phyloP scores from a whole-genome alignment of 768 basidiomycete species.

The Phylloporus scabripes region DNA sequence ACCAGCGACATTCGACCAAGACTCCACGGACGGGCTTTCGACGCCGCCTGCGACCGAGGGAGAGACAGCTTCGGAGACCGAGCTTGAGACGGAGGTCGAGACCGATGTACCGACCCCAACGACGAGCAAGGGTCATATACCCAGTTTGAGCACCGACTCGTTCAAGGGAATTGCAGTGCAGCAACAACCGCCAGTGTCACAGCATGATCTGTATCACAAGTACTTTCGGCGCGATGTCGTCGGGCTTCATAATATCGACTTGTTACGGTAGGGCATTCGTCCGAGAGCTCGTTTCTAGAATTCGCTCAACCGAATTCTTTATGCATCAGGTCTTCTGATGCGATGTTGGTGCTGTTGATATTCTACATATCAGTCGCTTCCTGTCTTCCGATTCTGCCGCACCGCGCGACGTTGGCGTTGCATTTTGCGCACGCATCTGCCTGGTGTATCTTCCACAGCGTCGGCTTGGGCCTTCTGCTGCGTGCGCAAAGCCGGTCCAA shows the following conservation, averaged over 20 bases:
- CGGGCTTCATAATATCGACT: conserved; percentile 73
- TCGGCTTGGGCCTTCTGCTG: conserved; percentile 80
- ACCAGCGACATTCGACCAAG: conserved; percentile 13
- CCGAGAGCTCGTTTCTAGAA: background rate
- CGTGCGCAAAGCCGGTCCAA: conserved; percentile 81
- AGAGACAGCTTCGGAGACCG: conserved; percentile 69
- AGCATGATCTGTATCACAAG: conserved; percentile 84
- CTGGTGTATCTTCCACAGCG: conserved; percentile 86
- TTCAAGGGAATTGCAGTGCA: background rate
- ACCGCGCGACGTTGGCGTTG: conserved; percentile 46
- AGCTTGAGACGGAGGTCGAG: conserved; percentile 59
- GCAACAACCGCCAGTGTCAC: conserved; percentile 39
- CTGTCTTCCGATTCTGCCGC: conserved; percentile 55
- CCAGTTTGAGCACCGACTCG: conserved; percentile 5
- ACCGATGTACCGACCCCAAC: conserved; percentile 30
- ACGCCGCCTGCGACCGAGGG: conserved; percentile 68
- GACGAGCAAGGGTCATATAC: background rate
- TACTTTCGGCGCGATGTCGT: conserved; percentile 90
- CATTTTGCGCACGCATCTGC: conserved; percentile 78
- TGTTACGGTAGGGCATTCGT: conserved; percentile 60
- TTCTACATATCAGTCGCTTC: conserved; percentile 57
- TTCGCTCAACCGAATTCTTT: conserved; percentile 20
- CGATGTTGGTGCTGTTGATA: conserved; percentile 71
- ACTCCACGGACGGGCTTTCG: conserved; percentile 32
- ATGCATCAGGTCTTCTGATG: conserved; percentile 67